Evolutionary conservation across 768 basidiomycete genomes (phyloP).

Genomic region (Tulasnella sp.): DNA sequence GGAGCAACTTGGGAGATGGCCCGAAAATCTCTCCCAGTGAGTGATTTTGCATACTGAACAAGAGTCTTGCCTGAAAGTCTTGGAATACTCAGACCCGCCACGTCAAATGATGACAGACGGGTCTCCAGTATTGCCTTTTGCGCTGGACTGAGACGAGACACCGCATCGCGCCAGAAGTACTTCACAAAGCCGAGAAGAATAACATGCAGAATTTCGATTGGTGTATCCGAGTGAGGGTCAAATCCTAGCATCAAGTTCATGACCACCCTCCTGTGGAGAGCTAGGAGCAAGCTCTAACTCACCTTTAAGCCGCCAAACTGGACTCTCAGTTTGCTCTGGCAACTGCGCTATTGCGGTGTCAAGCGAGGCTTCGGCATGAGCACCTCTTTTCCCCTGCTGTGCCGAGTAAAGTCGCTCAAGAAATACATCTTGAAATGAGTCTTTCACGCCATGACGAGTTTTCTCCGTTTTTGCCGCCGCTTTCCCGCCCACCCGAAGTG

Average conservation of each 20-base stretch:
- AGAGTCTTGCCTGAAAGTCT: neutral
- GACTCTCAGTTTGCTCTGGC: neutral
- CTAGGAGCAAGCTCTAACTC: neutral
- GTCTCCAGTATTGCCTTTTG: neutral
- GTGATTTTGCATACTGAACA: neutral
- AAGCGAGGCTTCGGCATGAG: too few species aligned
- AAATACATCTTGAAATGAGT: constrained; percentile 6
- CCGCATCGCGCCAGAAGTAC: neutral
- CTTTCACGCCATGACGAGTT: constrained; percentile 1
- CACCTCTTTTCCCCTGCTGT: neutral
- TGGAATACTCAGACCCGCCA: neutral
- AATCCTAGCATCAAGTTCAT: neutral
- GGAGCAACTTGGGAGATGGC: neutral
- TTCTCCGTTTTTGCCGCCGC: neutral
- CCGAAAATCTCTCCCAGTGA: neutral
- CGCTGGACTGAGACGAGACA: neutral
- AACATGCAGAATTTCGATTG: neutral
- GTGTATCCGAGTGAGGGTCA: neutral
- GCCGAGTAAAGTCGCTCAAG: neutral
- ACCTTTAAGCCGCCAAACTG: neutral
- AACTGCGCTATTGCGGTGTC: neutral
- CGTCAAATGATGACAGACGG: neutral
- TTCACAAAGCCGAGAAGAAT: neutral
- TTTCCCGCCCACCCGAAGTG: neutral
- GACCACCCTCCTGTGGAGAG: neutral